Base-by-base conservation (phyloP, 192 early-diverging fungal species). In the Dimargaris cristalligena region DNA sequence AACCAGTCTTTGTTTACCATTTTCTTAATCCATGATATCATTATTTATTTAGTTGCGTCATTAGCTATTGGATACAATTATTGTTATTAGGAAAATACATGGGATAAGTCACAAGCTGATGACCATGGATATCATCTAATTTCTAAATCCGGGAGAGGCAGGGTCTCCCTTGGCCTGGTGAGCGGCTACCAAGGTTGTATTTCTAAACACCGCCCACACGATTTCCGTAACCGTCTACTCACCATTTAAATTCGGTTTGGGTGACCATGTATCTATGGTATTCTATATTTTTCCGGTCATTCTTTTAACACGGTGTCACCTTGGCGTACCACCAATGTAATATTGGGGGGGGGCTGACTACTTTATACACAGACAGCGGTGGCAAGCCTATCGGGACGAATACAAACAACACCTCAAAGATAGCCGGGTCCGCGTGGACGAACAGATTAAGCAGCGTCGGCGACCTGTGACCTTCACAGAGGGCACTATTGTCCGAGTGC, bases 401-500 rank as follows among this genome's bases (percentile, higher is more conserved):
- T 56, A 56, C 54, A 20, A n/a, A 23, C 4, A 28, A 28, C 14
- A 56, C 32, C 16, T 33, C 3, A 56, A 56, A 34, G 13, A 29
- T 20, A n/a, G 34, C 18, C 54, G 34, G 34, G 14, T 23, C 16
- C 31, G 6, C 16, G 32, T 56, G 30, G 23, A 56, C 3, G 34
- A 4, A 34, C 31, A 56, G 31, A 16, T 56, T 3, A 10, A 23
- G 30, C 54, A 23, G 20, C 31, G 13, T 2, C 16, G 31, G 31
- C 30, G 34, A 56, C 54, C 54, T 28, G 11, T 33, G 16, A 56
- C 54, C 14, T 56, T 56, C 32, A 20, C 20, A 1, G 54, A 56
- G 29, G 54, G 54, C 32, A 56, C 54, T 33, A 56, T 56, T 56
- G 54, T 56, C 20, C 54, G 54, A 28, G 30, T 33, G 20, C 54